phyloP scores from a whole-genome alignment of 73 alveolate genomes.

The Breviolum minutum region DNA sequence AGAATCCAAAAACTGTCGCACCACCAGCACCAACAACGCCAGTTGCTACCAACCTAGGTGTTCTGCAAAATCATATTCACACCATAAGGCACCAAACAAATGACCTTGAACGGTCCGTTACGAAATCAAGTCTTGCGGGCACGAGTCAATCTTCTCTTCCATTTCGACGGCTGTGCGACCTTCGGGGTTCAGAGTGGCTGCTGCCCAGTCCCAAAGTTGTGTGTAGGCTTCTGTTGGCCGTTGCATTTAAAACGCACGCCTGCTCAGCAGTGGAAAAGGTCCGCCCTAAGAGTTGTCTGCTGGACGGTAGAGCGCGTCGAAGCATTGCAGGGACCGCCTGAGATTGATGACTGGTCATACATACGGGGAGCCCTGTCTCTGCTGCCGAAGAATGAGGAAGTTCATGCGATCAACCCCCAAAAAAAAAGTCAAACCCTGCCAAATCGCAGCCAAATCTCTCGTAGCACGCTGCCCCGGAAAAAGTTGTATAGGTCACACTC shows the following conservation, averaged over 20 bases:
- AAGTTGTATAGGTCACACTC: background rate
- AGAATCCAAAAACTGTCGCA: slow-evolving; percentile 13
- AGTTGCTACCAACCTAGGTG: slow-evolving; percentile 32
- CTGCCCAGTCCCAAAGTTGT: background rate
- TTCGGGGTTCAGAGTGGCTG: background rate
- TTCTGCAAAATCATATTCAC: background rate
- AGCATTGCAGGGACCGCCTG: slow-evolving; percentile 29
- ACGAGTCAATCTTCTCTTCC: slow-evolving; percentile 45
- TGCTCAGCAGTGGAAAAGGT: slow-evolving; percentile 26
- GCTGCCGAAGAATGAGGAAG: no score
- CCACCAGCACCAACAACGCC: slow-evolving; percentile 46
- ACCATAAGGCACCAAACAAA: background rate
- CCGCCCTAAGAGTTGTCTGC: slow-evolving; percentile 14
- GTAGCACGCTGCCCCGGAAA: slow-evolving; percentile 4
- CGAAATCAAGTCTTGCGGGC: background rate
- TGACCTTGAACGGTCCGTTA: background rate
- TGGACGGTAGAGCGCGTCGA: slow-evolving; percentile 26
- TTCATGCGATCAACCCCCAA: no score
- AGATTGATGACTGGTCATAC: background rate
- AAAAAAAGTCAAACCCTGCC: no score
- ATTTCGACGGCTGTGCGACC: slow-evolving; percentile 45
- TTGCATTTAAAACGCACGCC: background rate
- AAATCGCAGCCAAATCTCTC: background rate
- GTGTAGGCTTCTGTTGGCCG: background rate
- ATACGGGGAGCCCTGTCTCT: no score